Evolutionary conservation across 495 filamentous ascomycete genomes (phyloP), one percentile per base, ranked within the genome.

Genomic region (Aspergillus avenaceus): DNA sequence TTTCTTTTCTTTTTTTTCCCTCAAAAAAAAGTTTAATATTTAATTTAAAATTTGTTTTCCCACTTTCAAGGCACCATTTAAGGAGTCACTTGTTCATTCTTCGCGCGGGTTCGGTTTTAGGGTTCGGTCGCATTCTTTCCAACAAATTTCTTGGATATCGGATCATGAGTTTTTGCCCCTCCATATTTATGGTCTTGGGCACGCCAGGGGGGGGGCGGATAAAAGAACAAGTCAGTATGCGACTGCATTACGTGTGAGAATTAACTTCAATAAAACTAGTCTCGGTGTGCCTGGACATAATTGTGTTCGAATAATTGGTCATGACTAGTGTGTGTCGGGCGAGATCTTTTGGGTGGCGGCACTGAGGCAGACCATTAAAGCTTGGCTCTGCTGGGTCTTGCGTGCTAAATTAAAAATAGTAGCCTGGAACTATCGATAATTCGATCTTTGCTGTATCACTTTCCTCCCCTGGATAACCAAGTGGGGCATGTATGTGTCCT

Each of bases 1-100:
- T n/a, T 41, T 43, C 24, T 31, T 44, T 32, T 26, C 45, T 28
- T 31, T 46, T 28, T 45, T 21, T 50, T 16, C 26, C 6, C 36
- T 41, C 29, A n/a, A n/a, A n/a, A n/a, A n/a, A n/a, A n/a, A n/a
- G n/a, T n/a, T n/a, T n/a, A n/a, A n/a, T n/a, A n/a, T n/a, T n/a
- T n/a, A n/a, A n/a, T n/a, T n/a, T n/a, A n/a, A n/a, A n/a, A n/a
- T n/a, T n/a, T n/a, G n/a, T n/a, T n/a, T n/a, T n/a, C n/a, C n/a
- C n/a, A n/a, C n/a, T n/a, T n/a, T n/a, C n/a, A n/a, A n/a, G n/a
- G n/a, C n/a, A n/a, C n/a, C n/a, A n/a, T 31, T 3, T 2, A 31
- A 13, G 8, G 28, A 12, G 37, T 41, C 8, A 41, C 13, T 34
- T 44, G 16, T 40, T 36, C 41, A 38, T 38, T 38, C 34, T 38